These are phyloP conservation scores for Talaromyces wortmannii DNA, from an alignment of 495 filamentous ascomycete genomes.

Conservation along the genomic window DNA sequence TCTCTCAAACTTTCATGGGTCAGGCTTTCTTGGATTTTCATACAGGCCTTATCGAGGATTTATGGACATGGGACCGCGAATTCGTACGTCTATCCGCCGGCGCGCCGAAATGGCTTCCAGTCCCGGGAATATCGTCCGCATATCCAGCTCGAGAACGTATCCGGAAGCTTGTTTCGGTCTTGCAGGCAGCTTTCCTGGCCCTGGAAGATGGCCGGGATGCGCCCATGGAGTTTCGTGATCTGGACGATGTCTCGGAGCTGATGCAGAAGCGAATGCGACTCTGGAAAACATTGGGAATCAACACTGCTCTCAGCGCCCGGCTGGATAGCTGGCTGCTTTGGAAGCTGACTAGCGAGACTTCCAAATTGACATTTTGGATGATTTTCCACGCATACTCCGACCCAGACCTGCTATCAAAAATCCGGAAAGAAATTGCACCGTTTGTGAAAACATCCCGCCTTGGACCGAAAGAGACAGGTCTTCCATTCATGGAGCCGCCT, in stretches of 20 bases:
- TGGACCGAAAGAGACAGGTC: constrained; percentile 38
- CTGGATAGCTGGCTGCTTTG: constrained; percentile 41
- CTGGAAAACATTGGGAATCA: constrained; percentile 26
- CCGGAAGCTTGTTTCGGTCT: constrained; percentile 34
- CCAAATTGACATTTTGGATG: constrained; percentile 50
- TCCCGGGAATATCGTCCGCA: constrained; percentile 41
- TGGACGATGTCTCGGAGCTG: constrained; percentile 44
- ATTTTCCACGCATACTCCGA: constrained; percentile 45
- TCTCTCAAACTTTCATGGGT: constrained; percentile 48
- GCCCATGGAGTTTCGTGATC: constrained; percentile 41
- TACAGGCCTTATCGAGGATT: constrained; percentile 41
- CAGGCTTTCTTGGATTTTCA: constrained; percentile 47
- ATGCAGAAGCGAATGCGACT: constrained; percentile 35
- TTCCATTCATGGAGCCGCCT: constrained; percentile 45
- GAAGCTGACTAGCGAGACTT: constrained; percentile 44
- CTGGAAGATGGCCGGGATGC: constrained; percentile 38
- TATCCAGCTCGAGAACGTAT: constrained; percentile 45
- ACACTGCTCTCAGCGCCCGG: constrained; percentile 22
- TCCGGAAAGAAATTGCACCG: constrained; percentile 45
- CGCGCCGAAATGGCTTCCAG: constrained; percentile 43
- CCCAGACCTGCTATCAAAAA: constrained; percentile 31
- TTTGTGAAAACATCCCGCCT: constrained; percentile 38
- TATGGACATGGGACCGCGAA: constrained; percentile 49
- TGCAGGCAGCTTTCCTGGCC: constrained; percentile 43
- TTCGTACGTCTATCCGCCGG: constrained; percentile 45